phyloP scores from a whole-genome alignment of 2,329 filamentous ascomycete species.

The Colletotrichum sidae region DNA sequence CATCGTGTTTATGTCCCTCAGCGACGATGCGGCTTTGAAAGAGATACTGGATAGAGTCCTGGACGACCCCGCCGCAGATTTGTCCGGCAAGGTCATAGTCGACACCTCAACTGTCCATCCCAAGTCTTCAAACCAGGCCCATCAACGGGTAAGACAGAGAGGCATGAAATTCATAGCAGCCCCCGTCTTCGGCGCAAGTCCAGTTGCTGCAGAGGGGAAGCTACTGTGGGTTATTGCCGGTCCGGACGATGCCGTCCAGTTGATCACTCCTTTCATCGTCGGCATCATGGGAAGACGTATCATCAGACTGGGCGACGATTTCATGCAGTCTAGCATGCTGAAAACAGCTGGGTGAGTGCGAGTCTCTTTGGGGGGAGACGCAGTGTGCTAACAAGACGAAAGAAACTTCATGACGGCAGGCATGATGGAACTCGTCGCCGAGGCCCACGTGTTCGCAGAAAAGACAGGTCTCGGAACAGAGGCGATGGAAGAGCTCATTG shows the following conservation, averaged over 20 bases:
- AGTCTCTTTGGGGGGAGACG: too few species aligned
- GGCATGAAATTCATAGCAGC: constrained; percentile 54
- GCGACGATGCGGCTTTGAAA: constrained; percentile 54
- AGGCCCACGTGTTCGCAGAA: constrained; percentile 62
- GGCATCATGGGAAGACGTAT: constrained; percentile 56
- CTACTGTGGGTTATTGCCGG: constrained; percentile 61
- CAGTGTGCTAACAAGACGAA: not conserved
- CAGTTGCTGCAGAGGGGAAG: constrained; percentile 57
- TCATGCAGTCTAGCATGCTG: constrained; percentile 56
- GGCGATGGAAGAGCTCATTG: constrained; percentile 56
- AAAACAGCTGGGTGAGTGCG: constrained; percentile 58
- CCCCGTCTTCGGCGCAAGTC: constrained; percentile 64
- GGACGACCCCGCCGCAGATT: constrained; percentile 24
- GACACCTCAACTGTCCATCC: constrained; percentile 65
- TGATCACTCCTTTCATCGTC: constrained; percentile 52
- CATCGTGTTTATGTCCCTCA: constrained; percentile 55
- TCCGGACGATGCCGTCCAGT: constrained; percentile 46
- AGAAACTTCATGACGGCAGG: constrained; percentile 62
- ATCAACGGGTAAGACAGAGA: constrained; percentile 42
- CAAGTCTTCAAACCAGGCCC: constrained; percentile 48
- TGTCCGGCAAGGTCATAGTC: constrained; percentile 55
- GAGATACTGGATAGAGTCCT: constrained; percentile 48
- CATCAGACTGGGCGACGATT: constrained; percentile 56
- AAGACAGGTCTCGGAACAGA: constrained; percentile 54
- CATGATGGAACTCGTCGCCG: constrained; percentile 60